Evolutionary conservation across 2,329 filamentous ascomycete genomes (phyloP), one percentile per base, ranked within the genome.

Genomic region (Alternaria sp.): DNA sequence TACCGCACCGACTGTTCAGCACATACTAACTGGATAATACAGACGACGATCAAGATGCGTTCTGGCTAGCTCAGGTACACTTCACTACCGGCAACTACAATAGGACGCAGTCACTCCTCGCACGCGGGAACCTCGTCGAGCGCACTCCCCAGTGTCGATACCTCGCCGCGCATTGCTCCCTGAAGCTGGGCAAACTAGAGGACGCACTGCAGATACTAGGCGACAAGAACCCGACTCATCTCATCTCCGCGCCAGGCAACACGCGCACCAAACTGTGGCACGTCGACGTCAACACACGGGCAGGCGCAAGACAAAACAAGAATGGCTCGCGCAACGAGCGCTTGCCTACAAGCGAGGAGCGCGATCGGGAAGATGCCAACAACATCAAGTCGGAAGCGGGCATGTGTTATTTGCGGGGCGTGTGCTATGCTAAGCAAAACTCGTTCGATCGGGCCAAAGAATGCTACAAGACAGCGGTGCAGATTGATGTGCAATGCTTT

Each of bases 51-150:
- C 89, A 92, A 65, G 95, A 99, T 77, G 94, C 93, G 39, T 97
- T 97, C 75, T 97, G 93, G 90, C 89, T 99, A 41, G 95, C 95
- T n/a, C 94, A 98, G 79, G 92, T 97, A 36, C 94, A 99, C 79
- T 99, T 98, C 80, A 90, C 90, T 51, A 95, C 92, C 48, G 93
- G 92, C 70, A 97, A 98, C 81, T 97, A 96, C 78, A 95, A 90
- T 8, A 90, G 95, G 70, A 93, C 95, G 3, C 89, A 97, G 70
- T 86, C 91, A 24, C 91, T 97, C 65, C 87, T 99, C 61, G 87
- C 89, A 29, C 90, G 92, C 71, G 90, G 93, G 76, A 91, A 96
- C 76, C 86, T 98, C 62, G 86, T 95, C 68, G 80, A 86, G 42
- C 88, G 91, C 69, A 97, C 91, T 70, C 86, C 93, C 1, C 91